These are phyloP conservation scores for Tulasnella sp. DNA, from an alignment of 768 basidiomycete genomes.

Conservation along the genomic window DNA sequence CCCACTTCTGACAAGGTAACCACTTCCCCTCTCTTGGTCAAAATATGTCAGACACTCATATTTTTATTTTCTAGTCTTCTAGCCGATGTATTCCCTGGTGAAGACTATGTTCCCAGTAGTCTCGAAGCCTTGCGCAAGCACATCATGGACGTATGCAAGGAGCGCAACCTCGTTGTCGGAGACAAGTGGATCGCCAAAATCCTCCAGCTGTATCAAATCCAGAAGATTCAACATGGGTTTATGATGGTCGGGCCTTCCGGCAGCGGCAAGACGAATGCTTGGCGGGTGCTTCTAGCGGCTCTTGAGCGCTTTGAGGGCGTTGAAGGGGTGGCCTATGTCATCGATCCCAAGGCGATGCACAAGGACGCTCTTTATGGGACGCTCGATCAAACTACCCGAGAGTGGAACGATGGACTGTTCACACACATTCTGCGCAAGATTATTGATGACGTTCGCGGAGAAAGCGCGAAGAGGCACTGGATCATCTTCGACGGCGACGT, in stretches of 20 bases:
- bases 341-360: slow-evolving; percentile 98
- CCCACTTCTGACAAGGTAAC: slow-evolving; percentile 79
- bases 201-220: slow-evolving; percentile 95
- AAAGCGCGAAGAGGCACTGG: slow-evolving; percentile 94
- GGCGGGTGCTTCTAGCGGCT: slow-evolving; percentile 86
- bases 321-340: slow-evolving; percentile 91
- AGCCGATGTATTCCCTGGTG: slow-evolving; percentile 94
- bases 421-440: slow-evolving; percentile 96
- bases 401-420: slow-evolving; percentile 99
- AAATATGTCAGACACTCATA: slow-evolving; percentile 14
- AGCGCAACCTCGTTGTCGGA: slow-evolving; percentile 74
- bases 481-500: slow-evolving; percentile 99
- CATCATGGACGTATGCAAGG: slow-evolving; percentile 75
- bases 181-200: slow-evolving; percentile 93
- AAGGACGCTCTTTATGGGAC: slow-evolving; percentile 98
- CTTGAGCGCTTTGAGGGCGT: slow-evolving; percentile 82
- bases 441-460: slow-evolving; percentile 95
- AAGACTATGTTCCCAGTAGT: slow-evolving; percentile 82
- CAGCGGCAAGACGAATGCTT: slow-evolving; percentile 92
- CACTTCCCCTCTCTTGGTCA: neutral
- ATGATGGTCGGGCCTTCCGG: slow-evolving; percentile 99
- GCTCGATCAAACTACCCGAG: slow-evolving; percentile 90
- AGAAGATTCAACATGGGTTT: slow-evolving; percentile 97
- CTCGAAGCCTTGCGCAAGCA: slow-evolving; percentile 75
- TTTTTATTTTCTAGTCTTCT: slow-evolving; percentile 47